These are phyloP conservation scores for Triangularia setosa DNA, from an alignment of 2,329 filamentous ascomycete species.

Conservation along the genomic window DNA sequence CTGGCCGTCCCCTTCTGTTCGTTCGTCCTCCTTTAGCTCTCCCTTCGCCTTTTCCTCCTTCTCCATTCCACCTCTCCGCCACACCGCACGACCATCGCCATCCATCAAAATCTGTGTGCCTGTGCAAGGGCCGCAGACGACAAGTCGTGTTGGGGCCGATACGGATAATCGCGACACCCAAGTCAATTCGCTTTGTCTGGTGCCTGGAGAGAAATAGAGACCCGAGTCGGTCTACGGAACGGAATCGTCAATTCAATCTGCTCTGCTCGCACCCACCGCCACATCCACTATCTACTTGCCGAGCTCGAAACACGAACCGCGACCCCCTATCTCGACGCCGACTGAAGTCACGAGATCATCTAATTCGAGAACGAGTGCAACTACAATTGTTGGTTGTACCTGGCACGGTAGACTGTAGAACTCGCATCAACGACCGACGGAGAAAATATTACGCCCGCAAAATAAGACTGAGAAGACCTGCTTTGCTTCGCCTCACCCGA, in stretches of 20 bases:
- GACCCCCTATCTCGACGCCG: neutral
- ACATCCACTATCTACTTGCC: slow-evolving; percentile 1
- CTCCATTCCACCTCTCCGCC: slow-evolving; percentile 19
- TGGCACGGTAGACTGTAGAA: too few species aligned
- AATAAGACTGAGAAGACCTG: neutral
- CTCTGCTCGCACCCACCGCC: slow-evolving; percentile 4
- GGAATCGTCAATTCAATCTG: slow-evolving; percentile 2
- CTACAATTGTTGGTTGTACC: too few species aligned
- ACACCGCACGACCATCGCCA: slow-evolving; percentile 24
- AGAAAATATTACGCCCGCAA: neutral
- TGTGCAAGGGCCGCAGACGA: slow-evolving; percentile 25
- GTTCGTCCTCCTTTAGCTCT: slow-evolving; percentile 2
- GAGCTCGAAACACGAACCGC: slow-evolving; percentile 12
- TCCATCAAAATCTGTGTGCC: slow-evolving; percentile 22
- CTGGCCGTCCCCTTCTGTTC: slow-evolving; percentile 18
- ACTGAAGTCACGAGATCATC: neutral
- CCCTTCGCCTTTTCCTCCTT: slow-evolving; percentile 19
- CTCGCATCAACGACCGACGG: slow-evolving; percentile 7
- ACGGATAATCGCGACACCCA: slow-evolving; percentile 13
- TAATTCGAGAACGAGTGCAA: neutral
- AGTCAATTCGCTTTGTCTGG: slow-evolving; percentile 4
- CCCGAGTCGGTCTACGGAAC: slow-evolving; percentile 5
- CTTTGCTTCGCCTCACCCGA: slow-evolving; percentile 8
- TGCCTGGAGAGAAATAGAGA: neutral
- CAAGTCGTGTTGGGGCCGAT: slow-evolving; percentile 24